These are phyloP conservation scores for Parmelia sp. DNA, from an alignment of 495 filamentous ascomycete species.

Conservation along the genomic window DNA sequence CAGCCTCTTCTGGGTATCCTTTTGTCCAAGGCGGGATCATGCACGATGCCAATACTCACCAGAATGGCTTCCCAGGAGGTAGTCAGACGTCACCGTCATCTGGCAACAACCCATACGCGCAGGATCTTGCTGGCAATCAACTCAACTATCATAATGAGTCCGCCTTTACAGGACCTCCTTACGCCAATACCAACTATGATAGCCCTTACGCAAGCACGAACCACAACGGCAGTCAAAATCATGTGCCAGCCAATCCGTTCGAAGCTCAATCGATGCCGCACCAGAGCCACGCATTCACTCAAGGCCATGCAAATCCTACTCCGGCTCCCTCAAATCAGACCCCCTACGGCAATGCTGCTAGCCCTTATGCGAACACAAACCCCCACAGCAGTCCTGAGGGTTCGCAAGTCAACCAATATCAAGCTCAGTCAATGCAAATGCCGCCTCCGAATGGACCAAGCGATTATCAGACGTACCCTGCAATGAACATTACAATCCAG, in stretches of 20 bases:
- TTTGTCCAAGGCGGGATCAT: slow-evolving; percentile 8
- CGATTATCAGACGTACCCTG: slow-evolving; percentile 3
- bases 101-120: not conserved
- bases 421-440: slow-evolving; percentile 2
- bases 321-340: not conserved
- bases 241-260: not conserved
- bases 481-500: slow-evolving; percentile 4
- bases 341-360: not conserved
- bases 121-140: not conserved
- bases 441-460: not conserved
- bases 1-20: slow-evolving; percentile 3
- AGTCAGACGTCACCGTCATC: not conserved
- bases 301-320: not conserved
- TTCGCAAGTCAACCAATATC: not conserved
- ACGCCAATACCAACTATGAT: not conserved
- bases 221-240: not conserved
- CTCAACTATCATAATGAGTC: not conserved
- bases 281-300: slow-evolving; percentile 3
- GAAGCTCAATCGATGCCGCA: slow-evolving; percentile 1
- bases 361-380: not conserved
- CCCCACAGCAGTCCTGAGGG: not conserved
- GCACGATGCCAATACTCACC: not conserved
- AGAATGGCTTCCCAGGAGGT: not conserved
- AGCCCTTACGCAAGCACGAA: slow-evolving; percentile 5
- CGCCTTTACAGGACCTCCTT: not conserved